Conservation (phyloP, 208 protist species). For the Crithidia expoeki region DNA sequence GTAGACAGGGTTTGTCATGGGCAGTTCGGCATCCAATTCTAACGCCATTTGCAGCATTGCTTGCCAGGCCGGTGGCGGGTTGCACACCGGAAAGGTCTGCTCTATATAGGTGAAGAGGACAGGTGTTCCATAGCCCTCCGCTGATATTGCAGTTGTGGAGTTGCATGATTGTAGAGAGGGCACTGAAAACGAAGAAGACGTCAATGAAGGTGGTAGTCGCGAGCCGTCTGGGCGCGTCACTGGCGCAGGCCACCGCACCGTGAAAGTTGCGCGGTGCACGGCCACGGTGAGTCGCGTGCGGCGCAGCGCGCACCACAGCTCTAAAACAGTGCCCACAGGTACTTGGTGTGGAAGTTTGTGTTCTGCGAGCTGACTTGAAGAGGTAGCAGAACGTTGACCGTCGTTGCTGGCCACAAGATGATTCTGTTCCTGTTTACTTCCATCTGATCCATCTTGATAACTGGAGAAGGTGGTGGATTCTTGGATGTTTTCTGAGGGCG, state of each 20-base stretch:
- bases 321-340: conserved; percentile 38
- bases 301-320: conserved; percentile 78
- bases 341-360: not conserved
- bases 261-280: conserved; percentile 62
- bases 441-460: not conserved
- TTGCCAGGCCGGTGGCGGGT: conserved; percentile 60
- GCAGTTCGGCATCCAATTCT: conserved; percentile 49
- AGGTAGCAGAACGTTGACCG: too few species aligned
- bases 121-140: not conserved
- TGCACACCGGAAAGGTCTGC: conserved; percentile 68
- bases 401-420: too few species aligned
- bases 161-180: too few species aligned
- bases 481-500: not conserved
- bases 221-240: conserved; percentile 52
- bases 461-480: conserved; percentile 1
- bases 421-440: not conserved
- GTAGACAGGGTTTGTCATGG: not conserved
- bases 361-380: not conserved
- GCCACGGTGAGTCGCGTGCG: conserved; percentile 76
- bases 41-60: conserved; percentile 69
- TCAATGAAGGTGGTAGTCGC: conserved; percentile 28
- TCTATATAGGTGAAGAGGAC: conserved; percentile 51
- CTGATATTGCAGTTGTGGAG: too few species aligned
- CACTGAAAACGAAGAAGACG: too few species aligned
- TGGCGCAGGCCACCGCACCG: conserved; percentile 79